phyloP scores from a whole-genome alignment of 345 rosid species.

The Noccaea caerulescens region DNA sequence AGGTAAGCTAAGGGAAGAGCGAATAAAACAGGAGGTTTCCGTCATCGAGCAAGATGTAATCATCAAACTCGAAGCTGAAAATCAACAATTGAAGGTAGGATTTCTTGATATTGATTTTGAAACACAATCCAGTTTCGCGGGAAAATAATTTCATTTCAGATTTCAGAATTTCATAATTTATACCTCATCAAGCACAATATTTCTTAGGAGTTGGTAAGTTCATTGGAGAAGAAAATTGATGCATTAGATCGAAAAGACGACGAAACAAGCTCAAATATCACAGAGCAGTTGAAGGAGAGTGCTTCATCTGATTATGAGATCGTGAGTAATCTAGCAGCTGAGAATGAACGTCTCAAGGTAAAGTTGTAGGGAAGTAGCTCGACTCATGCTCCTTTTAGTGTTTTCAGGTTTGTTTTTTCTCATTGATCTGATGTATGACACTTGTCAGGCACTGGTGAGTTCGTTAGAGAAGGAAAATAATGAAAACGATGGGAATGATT shows the following conservation, averaged over 20 bases:
- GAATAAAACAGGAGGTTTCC: constrained; percentile 57
- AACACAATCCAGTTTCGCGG: constrained; percentile 17
- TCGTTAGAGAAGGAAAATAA: constrained; percentile 67
- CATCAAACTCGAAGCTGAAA: constrained; percentile 74
- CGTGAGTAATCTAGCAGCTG: constrained; percentile 68
- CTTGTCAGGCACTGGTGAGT: constrained; percentile 62
- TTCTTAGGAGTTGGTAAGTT: constrained; percentile 61
- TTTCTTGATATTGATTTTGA: constrained; percentile 15
- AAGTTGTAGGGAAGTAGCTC: constrained; percentile 5
- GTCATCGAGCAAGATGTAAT: constrained; percentile 58
- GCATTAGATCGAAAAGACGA: constrained; percentile 71
- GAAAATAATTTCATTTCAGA: not conserved
- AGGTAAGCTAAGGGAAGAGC: constrained; percentile 50
- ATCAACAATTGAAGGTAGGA: constrained; percentile 76
- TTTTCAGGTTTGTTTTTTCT: constrained; percentile 22
- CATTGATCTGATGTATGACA: constrained; percentile 23
- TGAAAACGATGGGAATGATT: constrained; percentile 66
- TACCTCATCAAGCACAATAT: constrained; percentile 22
- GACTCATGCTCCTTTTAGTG: not conserved
- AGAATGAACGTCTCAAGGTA: constrained; percentile 90
- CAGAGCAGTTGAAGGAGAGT: constrained; percentile 61
- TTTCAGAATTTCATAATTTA: constrained; percentile 5
- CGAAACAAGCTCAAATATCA: constrained; percentile 65
- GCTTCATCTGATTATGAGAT: constrained; percentile 53
- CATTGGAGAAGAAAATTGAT: constrained; percentile 75